Evolutionary conservation across 2,329 filamentous ascomycete genomes (phyloP).

Genomic region (Xylariaceae sp.): DNA sequence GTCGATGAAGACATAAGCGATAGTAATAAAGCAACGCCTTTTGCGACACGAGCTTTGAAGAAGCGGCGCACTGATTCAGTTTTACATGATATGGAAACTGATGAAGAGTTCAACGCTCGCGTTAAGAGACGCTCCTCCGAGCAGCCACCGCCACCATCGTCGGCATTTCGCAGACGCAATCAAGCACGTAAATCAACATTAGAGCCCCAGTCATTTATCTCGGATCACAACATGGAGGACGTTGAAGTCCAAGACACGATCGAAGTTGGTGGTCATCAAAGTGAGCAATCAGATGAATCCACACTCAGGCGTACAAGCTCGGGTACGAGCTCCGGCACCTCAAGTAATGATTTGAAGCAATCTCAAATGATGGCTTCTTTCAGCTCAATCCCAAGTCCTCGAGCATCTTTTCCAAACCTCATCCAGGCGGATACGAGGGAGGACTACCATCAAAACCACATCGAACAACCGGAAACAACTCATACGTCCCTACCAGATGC

Average conservation of each 20-base stretch:
- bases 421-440: neutral
- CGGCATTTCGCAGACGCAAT: constrained; percentile 33
- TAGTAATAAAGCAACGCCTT: constrained; percentile 33
- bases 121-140: constrained; percentile 42
- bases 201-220: constrained; percentile 37
- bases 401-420: neutral
- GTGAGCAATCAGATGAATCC: constrained; percentile 41
- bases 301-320: constrained; percentile 42
- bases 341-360: constrained; percentile 31
- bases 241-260: constrained; percentile 64
- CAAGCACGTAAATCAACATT: constrained; percentile 36
- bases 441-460: neutral
- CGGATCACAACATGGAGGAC: constrained; percentile 45
- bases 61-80: constrained; percentile 38
- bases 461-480: neutral
- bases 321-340: constrained; percentile 37
- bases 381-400: constrained; percentile 10
- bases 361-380: constrained; percentile 18
- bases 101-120: constrained; percentile 34
- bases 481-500: neutral
- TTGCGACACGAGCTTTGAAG: constrained; percentile 36
- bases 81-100: constrained; percentile 33
- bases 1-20: constrained; percentile 52
- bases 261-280: constrained; percentile 56
- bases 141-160: constrained; percentile 36